Percentiles rank a stretch among this genome's conserved stretches.
These are phyloP conservation scores for Teratosphaeria gauchensis DNA, from an alignment of 2,329 filamentous ascomycete species.

Conservation along the genomic window DNA sequence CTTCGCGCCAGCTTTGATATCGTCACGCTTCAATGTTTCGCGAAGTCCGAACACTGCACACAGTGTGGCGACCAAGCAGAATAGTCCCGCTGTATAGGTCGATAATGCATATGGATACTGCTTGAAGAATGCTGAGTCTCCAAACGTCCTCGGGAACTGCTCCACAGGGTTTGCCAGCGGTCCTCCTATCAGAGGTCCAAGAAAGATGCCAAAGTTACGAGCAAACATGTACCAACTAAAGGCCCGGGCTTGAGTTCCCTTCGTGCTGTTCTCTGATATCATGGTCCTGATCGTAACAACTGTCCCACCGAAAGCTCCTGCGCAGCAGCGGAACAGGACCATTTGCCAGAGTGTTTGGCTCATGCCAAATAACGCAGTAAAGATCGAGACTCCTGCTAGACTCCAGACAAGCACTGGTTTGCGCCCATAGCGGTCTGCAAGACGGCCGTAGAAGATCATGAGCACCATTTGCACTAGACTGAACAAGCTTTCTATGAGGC, in stretches of 20 bases:
- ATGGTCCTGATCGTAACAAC: constrained; percentile 68
- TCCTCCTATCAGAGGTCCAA: constrained; percentile 61
- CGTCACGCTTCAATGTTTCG: constrained; percentile 25
- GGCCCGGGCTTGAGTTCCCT: constrained; percentile 59
- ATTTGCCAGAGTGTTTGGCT: constrained; percentile 61
- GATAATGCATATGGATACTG: constrained; percentile 58
- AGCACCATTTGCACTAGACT: constrained; percentile 66
- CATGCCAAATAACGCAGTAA: constrained; percentile 58
- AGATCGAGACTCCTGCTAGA: constrained; percentile 52
- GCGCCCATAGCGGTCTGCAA: constrained; percentile 58
- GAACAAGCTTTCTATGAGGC: constrained; percentile 63
- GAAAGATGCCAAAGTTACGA: constrained; percentile 61
- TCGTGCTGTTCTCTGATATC: constrained; percentile 62
- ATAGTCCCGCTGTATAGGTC: constrained; percentile 45
- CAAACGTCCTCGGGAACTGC: constrained; percentile 54
- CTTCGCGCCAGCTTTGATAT: background rate
- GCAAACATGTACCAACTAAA: constrained; percentile 72
- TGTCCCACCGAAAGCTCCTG: constrained; percentile 64
- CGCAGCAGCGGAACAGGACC: constrained; percentile 60
- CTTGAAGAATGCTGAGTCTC: constrained; percentile 47
- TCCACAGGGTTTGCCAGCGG: constrained; percentile 56
- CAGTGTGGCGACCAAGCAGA: constrained; percentile 47
- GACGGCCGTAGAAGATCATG: constrained; percentile 65
- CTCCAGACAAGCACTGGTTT: constrained; percentile 63
- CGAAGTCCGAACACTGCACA: constrained; percentile 49